Evolutionary conservation across 2,329 filamentous ascomycete genomes (phyloP).

Genomic region (Curvularia spicifera): DNA sequence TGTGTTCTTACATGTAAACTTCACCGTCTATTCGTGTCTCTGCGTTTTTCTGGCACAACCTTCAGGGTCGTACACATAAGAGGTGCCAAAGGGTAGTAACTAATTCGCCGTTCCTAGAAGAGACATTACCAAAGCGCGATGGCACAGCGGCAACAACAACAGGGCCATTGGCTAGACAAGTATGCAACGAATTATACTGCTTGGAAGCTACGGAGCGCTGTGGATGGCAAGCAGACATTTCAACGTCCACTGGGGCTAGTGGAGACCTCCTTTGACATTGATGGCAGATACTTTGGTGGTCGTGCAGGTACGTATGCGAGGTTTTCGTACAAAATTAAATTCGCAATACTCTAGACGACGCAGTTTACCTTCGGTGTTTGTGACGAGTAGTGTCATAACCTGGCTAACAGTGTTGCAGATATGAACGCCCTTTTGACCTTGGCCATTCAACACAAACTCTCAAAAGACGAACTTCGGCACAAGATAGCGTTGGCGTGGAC

Average conservation of each 20-base stretch:
- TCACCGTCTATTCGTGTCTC: neutral
- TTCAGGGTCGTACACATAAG: neutral
- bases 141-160: conserved; percentile 6
- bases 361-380: neutral
- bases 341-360: neutral
- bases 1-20: neutral
- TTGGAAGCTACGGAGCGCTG: conserved; percentile 38
- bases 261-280: conserved; percentile 54
- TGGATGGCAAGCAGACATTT: conserved; percentile 31
- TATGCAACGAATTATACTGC: conserved; percentile 50
- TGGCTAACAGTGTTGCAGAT: conserved; percentile 32
- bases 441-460: conserved; percentile 43
- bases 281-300: conserved; percentile 54
- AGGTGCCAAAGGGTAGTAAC: neutral
- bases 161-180: conserved; percentile 48
- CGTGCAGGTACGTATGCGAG: conserved; percentile 39
- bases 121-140: neutral
- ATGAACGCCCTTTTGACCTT: conserved; percentile 50
- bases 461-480: conserved; percentile 37
- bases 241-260: conserved; percentile 52
- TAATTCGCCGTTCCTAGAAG: neutral
- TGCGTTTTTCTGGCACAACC: neutral
- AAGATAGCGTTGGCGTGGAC: conserved; percentile 52
- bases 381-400: neutral
- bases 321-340: neutral